Evolutionary conservation across 177 flowering plant species (phyloP), one percentile per base, ranked within the genome.

Genomic region (Vitis hybrid): DNA sequence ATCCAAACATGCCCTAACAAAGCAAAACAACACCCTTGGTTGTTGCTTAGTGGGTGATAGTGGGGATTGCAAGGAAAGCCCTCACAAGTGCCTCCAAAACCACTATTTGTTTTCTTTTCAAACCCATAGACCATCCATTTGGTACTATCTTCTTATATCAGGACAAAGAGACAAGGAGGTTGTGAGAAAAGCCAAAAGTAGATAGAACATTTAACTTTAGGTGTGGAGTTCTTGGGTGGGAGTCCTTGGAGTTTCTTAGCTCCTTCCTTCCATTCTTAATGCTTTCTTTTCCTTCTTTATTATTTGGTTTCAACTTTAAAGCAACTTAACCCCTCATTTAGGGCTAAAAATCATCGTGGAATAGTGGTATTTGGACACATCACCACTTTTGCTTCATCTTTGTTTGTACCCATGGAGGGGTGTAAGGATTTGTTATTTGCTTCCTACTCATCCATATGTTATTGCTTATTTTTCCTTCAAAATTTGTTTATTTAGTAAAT

Each of bases 1-100:
- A 50, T 70, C 80, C 87, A 82, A 82, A 66, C 81, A 82, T 77
- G 85, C 75, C 82, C 65, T 56, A 80, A 76, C 86, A 86, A 83
- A 84, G 82, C 83, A 82, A 82, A 79, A 76, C 83, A 82, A 80
- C 73, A 66, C 21, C 65, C 68, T 67, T 65, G 10, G 61, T 84
- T 81, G 88, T 81, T 75, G 69, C 71, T 66, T 78, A 64, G 75
- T 72, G 82, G 75, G 79, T 65, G 78, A 50, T 64, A 69, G 77
- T 71, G 80, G 80, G 80, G 60, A 79, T 78, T 75, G 85, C 82
- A 77, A 81, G 75, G 77, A 57, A 72, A 69, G 55, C 48, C 57
- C 32, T 61, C 24, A 14, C 72, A 68, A 27, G 55, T 74, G 52
- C 78, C 48, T 75, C 84, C 84, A 82, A 83, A 75, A 64, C 59